phyloP scores from a whole-genome alignment of 1,139 yeast species.

The Groenewaldozyma auringiensis region DNA sequence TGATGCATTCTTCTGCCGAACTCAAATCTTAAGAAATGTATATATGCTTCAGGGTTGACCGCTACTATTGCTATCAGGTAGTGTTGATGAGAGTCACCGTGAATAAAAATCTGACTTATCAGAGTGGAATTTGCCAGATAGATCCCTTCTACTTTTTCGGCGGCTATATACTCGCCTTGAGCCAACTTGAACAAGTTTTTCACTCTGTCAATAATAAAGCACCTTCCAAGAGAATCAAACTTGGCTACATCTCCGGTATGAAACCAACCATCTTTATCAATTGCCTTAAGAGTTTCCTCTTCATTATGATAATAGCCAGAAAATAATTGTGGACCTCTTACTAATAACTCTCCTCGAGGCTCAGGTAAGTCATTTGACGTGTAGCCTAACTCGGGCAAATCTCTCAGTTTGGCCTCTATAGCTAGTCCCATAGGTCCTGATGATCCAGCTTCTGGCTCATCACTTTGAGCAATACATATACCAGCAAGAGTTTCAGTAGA shows the following conservation, averaged over 20 bases:
- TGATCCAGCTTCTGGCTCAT: conserved; percentile 43
- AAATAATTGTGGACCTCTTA: conserved; percentile 65
- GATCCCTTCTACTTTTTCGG: conserved; percentile 64
- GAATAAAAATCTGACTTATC: conserved; percentile 51
- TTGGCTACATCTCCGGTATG: conserved; percentile 68
- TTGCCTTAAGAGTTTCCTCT: conserved; percentile 44
- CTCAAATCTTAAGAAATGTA: conserved; percentile 23
- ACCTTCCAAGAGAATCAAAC: conserved; percentile 47
- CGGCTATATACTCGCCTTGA: conserved; percentile 77
- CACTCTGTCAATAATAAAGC: conserved; percentile 62
- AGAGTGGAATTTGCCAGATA: conserved; percentile 50
- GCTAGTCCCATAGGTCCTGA: conserved; percentile 54
- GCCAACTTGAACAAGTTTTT: conserved; percentile 75
- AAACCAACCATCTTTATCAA: conserved; percentile 68
- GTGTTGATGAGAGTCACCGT: conserved; percentile 59
- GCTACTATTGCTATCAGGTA: conserved; percentile 61
- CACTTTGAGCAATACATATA: conserved; percentile 40
- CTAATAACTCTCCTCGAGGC: conserved; percentile 51
- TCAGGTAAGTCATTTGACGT: conserved; percentile 41
- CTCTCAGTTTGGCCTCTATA: conserved; percentile 53
- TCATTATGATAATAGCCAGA: conserved; percentile 52
- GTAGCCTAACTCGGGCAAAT: conserved; percentile 64
- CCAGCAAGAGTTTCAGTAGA: conserved; percentile 72
- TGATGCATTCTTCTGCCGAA: conserved; percentile 20
- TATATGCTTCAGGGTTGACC: conserved; percentile 40